phyloP scores from a whole-genome alignment of 1,284 basidiomycete species.

The Leccinum holopus region DNA sequence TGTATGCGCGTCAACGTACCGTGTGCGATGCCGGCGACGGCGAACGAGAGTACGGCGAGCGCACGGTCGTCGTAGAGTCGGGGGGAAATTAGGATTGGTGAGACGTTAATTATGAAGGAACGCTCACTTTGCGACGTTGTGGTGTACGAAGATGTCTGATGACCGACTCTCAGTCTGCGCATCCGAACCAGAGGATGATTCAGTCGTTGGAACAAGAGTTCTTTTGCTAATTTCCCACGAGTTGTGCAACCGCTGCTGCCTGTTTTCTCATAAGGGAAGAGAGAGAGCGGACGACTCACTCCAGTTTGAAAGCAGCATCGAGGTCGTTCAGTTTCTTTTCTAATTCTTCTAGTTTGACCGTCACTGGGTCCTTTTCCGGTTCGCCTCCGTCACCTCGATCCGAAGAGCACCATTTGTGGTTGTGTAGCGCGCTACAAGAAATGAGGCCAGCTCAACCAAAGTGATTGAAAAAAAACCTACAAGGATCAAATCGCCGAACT shows the following conservation, averaged over 20 bases:
- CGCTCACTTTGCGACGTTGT: too few relatives aligned
- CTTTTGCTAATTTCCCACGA: not conserved
- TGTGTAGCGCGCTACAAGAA: constrained; percentile 79
- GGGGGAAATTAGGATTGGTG: too few relatives aligned
- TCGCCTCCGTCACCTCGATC: not conserved
- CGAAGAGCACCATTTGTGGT: constrained; percentile 98
- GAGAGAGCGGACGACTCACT: constrained; percentile 12
- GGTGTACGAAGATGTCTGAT: too few relatives aligned
- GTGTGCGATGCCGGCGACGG: constrained; percentile 81
- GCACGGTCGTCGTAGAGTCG: too few relatives aligned
- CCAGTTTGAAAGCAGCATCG: constrained; percentile 21
- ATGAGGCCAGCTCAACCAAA: constrained; percentile 1
- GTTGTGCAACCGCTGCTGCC: constrained; percentile 15
- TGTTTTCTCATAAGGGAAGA: not conserved
- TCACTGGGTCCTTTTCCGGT: not conserved
- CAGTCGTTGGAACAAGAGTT: too few relatives aligned
- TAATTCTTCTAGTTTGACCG: constrained; percentile 18
- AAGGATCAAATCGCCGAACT: constrained; percentile 97
- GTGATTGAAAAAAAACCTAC: constrained; percentile 38
- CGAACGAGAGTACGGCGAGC: constrained; percentile 75
- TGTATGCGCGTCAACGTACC: constrained; percentile 46
- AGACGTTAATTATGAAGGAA: too few relatives aligned
- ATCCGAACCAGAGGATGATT: too few relatives aligned
- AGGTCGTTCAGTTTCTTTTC: constrained; percentile 26
- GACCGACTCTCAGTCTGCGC: too few relatives aligned